Base-by-base conservation (phyloP, 352 stramenopile genomes). In the Pythium dissimile region DNA sequence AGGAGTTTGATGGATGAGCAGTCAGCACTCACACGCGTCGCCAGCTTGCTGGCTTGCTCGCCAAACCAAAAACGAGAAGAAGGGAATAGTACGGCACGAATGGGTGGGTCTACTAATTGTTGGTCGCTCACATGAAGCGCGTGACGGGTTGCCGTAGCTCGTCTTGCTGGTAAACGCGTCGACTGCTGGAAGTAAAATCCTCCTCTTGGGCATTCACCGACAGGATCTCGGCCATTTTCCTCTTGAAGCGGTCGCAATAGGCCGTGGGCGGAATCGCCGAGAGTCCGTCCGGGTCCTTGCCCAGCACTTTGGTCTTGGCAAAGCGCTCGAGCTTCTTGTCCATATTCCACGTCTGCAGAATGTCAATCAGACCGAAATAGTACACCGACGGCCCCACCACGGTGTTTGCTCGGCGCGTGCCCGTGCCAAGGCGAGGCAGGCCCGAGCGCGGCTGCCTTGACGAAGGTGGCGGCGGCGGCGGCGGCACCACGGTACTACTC, bases 271-370 rank as follows among this genome's bases (percentile, higher is more conserved):
- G 75, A 30, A 92, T 73, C 2, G 88, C 88, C 20, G 83, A 94
- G 16, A 96, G 71, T 2, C 88, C 88, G 32, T 92, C 83, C 0
- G 71, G 59, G 62, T 95, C 84, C 60, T 88, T 89, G 0, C 77
- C 77, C 2, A 94, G 67, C 21, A 96, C n/a, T 56, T 89, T 86
- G 2, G 84, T 88, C 68, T 97, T 97, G 23, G 77, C 71, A 47
- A 95, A 93, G 10, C 86, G 84, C 71, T 97, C 88, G 9, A 95
- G 65, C 52, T 92, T 91, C 70, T 97, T 97, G 54, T 93, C 80
- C 73, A 91, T 94, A 45, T 90, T 96, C 85, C 85, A 95, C 52
- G 82, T 86, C 67, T 95, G 85, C 48, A 95, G 57, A 61, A 95
- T 93, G 54, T 95, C 85, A 56, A 95, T 95, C 55, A 95, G 51